Evolutionary conservation across 2,329 filamentous ascomycete species (phyloP), one percentile per base, ranked within the genome.

Genomic region (Cladosporium sp.): DNA sequence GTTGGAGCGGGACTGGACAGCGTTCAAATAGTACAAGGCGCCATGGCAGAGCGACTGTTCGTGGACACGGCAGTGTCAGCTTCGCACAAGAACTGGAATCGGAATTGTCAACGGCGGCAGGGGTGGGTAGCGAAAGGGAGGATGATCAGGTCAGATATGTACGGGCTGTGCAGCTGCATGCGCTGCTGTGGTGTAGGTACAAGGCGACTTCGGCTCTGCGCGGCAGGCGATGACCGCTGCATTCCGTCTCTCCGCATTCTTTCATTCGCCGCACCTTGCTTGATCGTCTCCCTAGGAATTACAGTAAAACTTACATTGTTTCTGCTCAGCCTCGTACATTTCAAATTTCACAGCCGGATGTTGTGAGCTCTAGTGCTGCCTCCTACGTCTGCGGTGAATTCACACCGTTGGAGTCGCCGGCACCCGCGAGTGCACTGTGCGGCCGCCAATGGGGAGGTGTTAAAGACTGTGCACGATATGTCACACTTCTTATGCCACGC

Each of bases 211-310:
- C 51, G 51, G 51, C 38, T 43, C 38, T 43, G n/a, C 36, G 14
- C 51, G 51, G 39, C 39, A 45, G 20, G 8, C 37, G 51, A 55
- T 43, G 51, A 55, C 51, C 43, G 17, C 38, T 55, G 30, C 17
- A 51, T 38, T 38, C 7, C 11, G 22, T 47, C 45, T 39, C 22
- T n/a, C n/a, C n/a, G 51, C 43, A 9, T 38, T 55, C 12, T 51
- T 5, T 14, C 11, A 34, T 34, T 34, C 30, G 30, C 30, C 30
- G 30, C 8, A 11, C 30, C 30, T 34, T 34, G 30, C 30, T 34
- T 34, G 3, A 34, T 5, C 3, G 30, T 34, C 30, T 34, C 11
- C 4, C 30, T 34, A 12, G 30, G 8, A 34, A 34, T 34, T 9
- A 34, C 30, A 9, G 30, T 8, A 34, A 34, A 34, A 12, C 30